Evolutionary conservation across 2,329 filamentous ascomycete species (phyloP).

Genomic region (Metarhizium brunneum): DNA sequence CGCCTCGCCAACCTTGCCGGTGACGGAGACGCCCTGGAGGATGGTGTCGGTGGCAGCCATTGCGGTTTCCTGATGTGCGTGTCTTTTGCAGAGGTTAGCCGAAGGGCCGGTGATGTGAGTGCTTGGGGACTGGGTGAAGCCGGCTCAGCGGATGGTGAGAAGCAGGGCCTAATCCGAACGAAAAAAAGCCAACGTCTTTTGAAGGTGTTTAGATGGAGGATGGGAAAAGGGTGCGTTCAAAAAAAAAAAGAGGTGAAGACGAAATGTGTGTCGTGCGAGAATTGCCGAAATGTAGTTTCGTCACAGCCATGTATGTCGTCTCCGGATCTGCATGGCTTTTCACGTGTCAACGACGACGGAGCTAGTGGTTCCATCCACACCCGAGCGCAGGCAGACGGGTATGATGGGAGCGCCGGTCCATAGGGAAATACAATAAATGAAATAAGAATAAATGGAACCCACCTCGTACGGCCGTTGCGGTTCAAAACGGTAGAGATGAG

Average conservation of each 20-base stretch:
- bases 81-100: slow-evolving; percentile 1
- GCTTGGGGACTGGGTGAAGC: neutral
- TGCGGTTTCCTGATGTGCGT: slow-evolving; percentile 8
- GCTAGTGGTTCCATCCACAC: neutral
- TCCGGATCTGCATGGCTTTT: slow-evolving; percentile 14
- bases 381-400: neutral
- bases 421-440: neutral
- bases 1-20: slow-evolving; percentile 66
- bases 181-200: neutral
- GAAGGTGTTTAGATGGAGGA: too few relatives aligned
- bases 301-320: neutral
- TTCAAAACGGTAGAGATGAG: too few relatives aligned
- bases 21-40: slow-evolving; percentile 80
- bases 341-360: slow-evolving; percentile 21
- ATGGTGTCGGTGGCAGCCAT: slow-evolving; percentile 68
- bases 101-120: neutral
- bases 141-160: neutral
- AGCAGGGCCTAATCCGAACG: neutral
- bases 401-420: neutral
- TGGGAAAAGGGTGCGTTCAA: too few relatives aligned
- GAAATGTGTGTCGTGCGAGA: slow-evolving; percentile 1
- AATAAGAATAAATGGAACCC: neutral
- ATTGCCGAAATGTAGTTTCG: slow-evolving; percentile 7
- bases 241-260: neutral
- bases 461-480: neutral